Evolutionary conservation across 257 asterid species (phyloP).

Genomic region (Solanum chmielewskii): DNA sequence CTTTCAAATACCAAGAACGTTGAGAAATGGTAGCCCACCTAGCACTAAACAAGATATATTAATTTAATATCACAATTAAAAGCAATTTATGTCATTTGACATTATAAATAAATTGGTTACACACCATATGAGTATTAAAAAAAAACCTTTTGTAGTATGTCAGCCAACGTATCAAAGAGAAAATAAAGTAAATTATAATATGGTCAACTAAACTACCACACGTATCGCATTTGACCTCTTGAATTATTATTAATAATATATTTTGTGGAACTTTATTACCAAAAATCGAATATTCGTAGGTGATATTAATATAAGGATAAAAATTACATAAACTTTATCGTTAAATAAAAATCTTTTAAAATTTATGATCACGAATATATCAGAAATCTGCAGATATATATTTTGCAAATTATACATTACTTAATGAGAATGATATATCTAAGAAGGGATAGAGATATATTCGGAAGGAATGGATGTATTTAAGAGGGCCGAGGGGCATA

Average conservation of each 20-base stretch:
- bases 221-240: not conserved
- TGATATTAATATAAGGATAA: not conserved
- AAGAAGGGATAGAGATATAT: not conserved
- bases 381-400: too few relatives aligned
- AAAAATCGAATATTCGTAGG: not conserved
- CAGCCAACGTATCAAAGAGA: not conserved
- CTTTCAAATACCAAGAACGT: not conserved
- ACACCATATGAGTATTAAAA: not conserved
- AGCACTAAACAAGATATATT: not conserved
- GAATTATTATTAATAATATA: not conserved
- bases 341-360: too few relatives aligned
- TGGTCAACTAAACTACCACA: not conserved
- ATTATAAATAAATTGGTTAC: not conserved
- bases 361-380: too few relatives aligned
- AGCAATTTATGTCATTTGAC: not conserved
- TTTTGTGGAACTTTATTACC: not conserved
- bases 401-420: too few relatives aligned
- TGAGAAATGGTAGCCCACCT: not conserved
- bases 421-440: too few relatives aligned
- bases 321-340: too few relatives aligned
- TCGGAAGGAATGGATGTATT: too few relatives aligned
- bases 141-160: not conserved
- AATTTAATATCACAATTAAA: not conserved
- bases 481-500: too few relatives aligned
- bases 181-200: not conserved